These are phyloP conservation scores for Agaricus bisporus DNA, from an alignment of 768 basidiomycete genomes.

Conservation along the genomic window DNA sequence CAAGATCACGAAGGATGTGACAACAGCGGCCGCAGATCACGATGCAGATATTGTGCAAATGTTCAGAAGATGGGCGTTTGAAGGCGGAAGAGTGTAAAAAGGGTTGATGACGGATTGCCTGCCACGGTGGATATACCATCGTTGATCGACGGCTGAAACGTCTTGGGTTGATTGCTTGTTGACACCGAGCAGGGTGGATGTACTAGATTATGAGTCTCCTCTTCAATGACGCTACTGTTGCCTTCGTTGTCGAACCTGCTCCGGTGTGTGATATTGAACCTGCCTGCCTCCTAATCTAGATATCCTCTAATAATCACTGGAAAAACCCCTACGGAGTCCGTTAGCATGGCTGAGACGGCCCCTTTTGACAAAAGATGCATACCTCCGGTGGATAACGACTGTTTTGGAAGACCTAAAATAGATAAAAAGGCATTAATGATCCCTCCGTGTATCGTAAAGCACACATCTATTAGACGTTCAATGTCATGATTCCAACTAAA, in stretches of 20 bases:
- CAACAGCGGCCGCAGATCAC: no score
- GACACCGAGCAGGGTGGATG: no score
- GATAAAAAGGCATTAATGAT: constrained; percentile 52
- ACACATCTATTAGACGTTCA: constrained; percentile 40
- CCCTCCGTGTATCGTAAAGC: constrained; percentile 62
- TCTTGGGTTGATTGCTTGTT: no score
- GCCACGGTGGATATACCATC: no score
- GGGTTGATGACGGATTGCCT: no score
- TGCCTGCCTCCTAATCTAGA: not conserved
- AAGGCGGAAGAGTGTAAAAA: no score
- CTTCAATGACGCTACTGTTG: not conserved
- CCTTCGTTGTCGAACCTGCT: not conserved
- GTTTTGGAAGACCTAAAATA: constrained; percentile 37
- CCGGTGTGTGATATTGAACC: not conserved
- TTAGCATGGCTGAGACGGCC: not conserved
- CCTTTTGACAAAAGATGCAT: constrained; percentile 13
- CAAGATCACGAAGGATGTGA: no score
- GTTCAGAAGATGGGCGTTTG: no score
- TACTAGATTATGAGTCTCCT: no score
- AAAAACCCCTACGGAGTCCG: not conserved
- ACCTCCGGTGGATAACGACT: constrained; percentile 61
- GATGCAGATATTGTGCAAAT: no score
- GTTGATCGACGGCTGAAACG: no score
- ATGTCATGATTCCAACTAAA: not conserved
- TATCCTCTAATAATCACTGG: constrained; percentile 7